Evolutionary conservation across 1,139 yeast genomes (phyloP).

Genomic region (Suhomyces bribrorum): DNA sequence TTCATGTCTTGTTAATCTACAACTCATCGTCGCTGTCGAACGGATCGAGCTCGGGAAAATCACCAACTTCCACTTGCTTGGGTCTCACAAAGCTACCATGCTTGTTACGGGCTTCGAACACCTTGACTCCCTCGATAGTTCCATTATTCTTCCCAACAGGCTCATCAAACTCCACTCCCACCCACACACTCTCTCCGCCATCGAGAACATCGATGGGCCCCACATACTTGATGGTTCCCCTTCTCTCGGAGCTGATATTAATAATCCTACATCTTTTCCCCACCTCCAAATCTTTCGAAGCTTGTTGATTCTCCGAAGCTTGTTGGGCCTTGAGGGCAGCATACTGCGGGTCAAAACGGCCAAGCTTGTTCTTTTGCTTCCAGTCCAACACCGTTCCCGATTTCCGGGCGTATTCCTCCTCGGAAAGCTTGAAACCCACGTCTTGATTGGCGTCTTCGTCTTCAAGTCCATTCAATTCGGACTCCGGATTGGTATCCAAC

Average conservation of each 20-base stretch:
- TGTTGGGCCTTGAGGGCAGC: conserved; percentile 28
- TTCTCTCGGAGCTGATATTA: conserved; percentile 53
- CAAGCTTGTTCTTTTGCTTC: conserved; percentile 68
- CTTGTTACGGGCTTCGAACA: conserved; percentile 38
- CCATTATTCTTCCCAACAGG: conserved; percentile 52
- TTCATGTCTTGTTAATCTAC: neutral
- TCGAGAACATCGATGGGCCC: conserved; percentile 69
- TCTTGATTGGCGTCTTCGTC: conserved; percentile 40
- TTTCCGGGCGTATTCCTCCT: conserved; percentile 65
- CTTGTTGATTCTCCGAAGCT: conserved; percentile 23
- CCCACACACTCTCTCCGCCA: conserved; percentile 42
- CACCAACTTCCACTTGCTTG: conserved; percentile 52
- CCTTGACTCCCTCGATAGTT: conserved; percentile 30
- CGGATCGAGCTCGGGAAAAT: conserved; percentile 48
- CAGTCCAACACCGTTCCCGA: conserved; percentile 69
- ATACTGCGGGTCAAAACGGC: conserved; percentile 66
- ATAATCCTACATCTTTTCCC: conserved; percentile 45
- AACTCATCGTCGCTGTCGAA: conserved; percentile 42
- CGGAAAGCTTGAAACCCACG: conserved; percentile 55
- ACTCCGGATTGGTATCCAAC: conserved; percentile 52
- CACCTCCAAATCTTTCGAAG: conserved; percentile 28
- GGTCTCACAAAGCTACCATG: conserved; percentile 58
- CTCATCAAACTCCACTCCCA: conserved; percentile 51
- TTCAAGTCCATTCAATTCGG: conserved; percentile 45
- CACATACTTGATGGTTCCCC: conserved; percentile 67